Base-by-base conservation (phyloP, 495 filamentous ascomycete species). In the Hyaloscypha variabilis region DNA sequence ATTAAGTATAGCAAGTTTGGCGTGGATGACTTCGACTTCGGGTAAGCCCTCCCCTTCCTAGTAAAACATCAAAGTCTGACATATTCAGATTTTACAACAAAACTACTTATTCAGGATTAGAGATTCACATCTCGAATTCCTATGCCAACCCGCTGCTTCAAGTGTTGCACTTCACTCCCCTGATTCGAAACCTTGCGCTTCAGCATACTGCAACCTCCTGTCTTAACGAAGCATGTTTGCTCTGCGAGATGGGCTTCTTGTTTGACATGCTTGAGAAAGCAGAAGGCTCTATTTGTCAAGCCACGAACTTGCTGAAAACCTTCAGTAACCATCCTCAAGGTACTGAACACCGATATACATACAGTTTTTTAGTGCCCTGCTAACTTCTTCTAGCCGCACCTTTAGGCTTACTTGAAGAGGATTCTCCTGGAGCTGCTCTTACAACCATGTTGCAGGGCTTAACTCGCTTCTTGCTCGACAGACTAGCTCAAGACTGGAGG, bases 221-320 rank as follows among this genome's bases (percentile, higher is more conserved):
- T 75, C 80, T 91, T 14, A 84, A 83, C 39, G 93, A 97, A 49
- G 78, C 83, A 49, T 99, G 95, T 78, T 79, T 99, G 39, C 78
- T 98, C 3, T 99, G 95, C 77, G 96, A 99, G 76, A 77, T 98
- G 73, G 95, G 94, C 21, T 99, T 94, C 74, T 79, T 99, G 23
- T 94, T 97, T 70, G 95, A 99, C 72, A 99, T 99, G 95, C 81
- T 99, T 34, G 91, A 97, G 69, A 98, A 97, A 72, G 94, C 94
- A 8, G 88, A 89, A 69, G 95, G 94, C 2, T 88, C 91, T 62
- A 95, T 93, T 66, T 98, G 96, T 70, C 95, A 97, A 69, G 95
- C 95, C n/a, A 97, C 94, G 1, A 99, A 99, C 73, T 86, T 99
- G 68, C 78, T 97, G 39, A 95, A 92, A 76, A 90, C 93, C 0